Evolutionary conservation across 2,329 filamentous ascomycete genomes (phyloP), one percentile per base, ranked within the genome.

Genomic region (Colletotrichum sp.): DNA sequence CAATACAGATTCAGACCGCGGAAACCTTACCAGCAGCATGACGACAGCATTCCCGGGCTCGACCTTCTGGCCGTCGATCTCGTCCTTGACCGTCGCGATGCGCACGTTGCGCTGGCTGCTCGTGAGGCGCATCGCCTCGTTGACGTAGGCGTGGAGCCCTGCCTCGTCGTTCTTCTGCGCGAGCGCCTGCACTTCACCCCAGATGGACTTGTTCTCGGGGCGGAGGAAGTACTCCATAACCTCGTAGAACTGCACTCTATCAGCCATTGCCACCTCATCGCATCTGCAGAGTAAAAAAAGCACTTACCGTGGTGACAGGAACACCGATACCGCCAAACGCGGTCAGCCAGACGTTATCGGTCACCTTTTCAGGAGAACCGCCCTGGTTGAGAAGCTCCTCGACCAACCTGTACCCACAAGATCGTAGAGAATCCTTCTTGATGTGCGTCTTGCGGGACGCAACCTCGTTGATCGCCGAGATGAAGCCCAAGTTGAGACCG

Each of bases 151-250:
- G 1, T 82, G 81, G 1, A 87, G 80, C 0, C 80, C 77, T 7
- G 79, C 80, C 16, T 85, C 81, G 52, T 87, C 82, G 6, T 81
- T 80, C 62, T 81, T 84, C 39, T 83, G 79, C 2, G 83, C 85
- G 6, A 87, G 76, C 4, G 69, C 79, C 74, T 88, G 86, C 5
- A 89, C 85, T 24, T 88, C 84, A 9, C 82, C 80, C 85, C 87
- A 88, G 78, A 87, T 83, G 13, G 82, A 72, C 1, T 81, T 82
- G 21, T 87, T 87, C 65, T 87, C 85, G 0, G 82, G 80, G 2
- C 81, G 82, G 1, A 88, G 79, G 80, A 87, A 88, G 80, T 80
- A 88, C 4, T 84, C 80, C 60, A 88, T 72, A 12, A 88, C 81
- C 73, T 89, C 86, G 76, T 85, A 86, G 77, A 88, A 88, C 86